These are phyloP conservation scores for Spergularia azorica DNA, from an alignment of 179 eudicot genomes.

Conservation along the genomic window DNA sequence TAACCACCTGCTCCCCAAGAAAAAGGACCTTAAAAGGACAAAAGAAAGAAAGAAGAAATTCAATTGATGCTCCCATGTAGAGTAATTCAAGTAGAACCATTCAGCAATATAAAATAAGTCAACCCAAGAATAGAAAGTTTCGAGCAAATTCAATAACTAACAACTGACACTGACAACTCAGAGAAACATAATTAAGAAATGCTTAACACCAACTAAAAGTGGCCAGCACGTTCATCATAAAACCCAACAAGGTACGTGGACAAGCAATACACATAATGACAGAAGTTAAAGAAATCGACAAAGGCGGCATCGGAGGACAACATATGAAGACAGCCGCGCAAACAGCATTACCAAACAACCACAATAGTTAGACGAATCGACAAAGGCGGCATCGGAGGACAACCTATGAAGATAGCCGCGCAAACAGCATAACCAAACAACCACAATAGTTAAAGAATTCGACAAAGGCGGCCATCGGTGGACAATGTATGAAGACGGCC, in stretches of 20 bases:
- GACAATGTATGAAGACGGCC: too few relatives aligned
- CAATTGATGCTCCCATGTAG: conserved; percentile 1
- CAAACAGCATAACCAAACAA: too few relatives aligned
- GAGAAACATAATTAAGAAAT: conserved; percentile 14
- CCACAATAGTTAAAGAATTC: too few relatives aligned
- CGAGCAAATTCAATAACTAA: background rate
- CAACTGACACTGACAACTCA: conserved; percentile 26
- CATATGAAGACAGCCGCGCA: too few relatives aligned
- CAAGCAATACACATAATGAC: background rate
- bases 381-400: too few relatives aligned
- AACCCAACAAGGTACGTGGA: conserved; percentile 11
- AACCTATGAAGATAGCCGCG: too few relatives aligned
- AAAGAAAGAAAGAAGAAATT: background rate
- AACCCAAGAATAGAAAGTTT: conserved; percentile 8
- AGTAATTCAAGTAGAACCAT: background rate
- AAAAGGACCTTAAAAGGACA: background rate
- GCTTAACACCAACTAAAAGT: conserved; percentile 21
- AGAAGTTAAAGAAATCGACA: too few relatives aligned
- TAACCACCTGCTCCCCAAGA: background rate
- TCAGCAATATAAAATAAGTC: conserved; percentile 1
- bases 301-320: too few relatives aligned
- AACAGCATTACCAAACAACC: too few relatives aligned
- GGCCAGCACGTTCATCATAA: conserved; percentile 25
- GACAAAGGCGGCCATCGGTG: too few relatives aligned
- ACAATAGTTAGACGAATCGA: too few relatives aligned